Evolutionary conservation across 768 basidiomycete genomes (phyloP), one percentile per base, ranked within the genome.

Genomic region (Cystobasidium ongulense): DNA sequence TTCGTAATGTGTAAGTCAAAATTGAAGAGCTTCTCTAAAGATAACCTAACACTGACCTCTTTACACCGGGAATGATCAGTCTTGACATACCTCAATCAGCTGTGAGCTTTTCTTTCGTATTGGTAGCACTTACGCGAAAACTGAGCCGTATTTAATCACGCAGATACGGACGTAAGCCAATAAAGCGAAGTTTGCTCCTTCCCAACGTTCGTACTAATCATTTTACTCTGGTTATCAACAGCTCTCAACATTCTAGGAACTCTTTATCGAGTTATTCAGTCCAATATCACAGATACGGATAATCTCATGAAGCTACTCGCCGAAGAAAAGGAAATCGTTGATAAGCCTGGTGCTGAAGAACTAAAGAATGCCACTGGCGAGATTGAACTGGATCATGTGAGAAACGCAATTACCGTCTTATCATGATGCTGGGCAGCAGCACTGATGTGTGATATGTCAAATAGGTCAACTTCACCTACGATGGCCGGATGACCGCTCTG

Each of bases 261-360:
- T 77, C 87, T 90, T 54, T 92, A 92, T 80, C 87, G 90, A 27
- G 86, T 87, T 7, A 84, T 90, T 76, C 88, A 90, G 81, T 86
- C 89, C 79, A 86, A 89, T 50, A 82, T 91, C 70, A 87, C 90
- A 23, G 90, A 92, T 79, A 77, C 78, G 1, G 92, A 95, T 81
- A 89, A 87, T 78, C 84, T 97, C 53, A 84, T 96, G 72, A 86
- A 88, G 70, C 84, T 93, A 21, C 84, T 98, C 7, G 86, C 87
- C 74, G 89, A 94, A 79, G 87, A 90, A 0, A 88, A 86, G 0
- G 93, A 94, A 74, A 86, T 97, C 75, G 87, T 88, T 76, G 91
- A 95, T 81, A 86, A 86, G 79, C 88, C 88, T 8, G 85, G 87
- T 76, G 90, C 90, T 10, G 84, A 86, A 17, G 87, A 91, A 62